phyloP scores from a whole-genome alignment of 2,329 filamentous ascomycete genomes.

The Aspergillus brunneoviolaceus region DNA sequence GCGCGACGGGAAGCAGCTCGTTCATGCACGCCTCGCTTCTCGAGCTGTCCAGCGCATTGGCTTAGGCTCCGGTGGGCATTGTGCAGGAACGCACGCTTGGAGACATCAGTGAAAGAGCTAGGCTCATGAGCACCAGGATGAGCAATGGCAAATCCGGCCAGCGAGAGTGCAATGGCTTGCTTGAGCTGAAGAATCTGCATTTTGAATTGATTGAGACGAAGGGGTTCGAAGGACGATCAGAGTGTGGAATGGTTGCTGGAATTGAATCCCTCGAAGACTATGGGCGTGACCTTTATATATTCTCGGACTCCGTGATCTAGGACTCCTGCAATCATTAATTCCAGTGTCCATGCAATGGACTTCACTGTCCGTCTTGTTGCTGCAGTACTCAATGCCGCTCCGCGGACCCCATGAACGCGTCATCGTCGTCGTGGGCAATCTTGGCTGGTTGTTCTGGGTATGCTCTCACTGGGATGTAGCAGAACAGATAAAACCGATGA shows the following conservation, averaged over 20 bases:
- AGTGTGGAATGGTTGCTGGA: neutral
- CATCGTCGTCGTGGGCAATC: conserved; percentile 4
- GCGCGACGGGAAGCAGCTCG: neutral
- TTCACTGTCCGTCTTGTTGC: neutral
- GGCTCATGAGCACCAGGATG: conserved; percentile 23
- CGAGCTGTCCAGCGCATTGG: conserved; percentile 11
- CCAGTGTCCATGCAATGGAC: neutral
- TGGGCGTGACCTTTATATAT: neutral
- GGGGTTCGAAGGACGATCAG: neutral
- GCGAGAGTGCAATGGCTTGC: conserved; percentile 11
- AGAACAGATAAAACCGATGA: neutral
- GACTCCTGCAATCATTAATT: neutral
- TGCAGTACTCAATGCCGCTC: neutral
- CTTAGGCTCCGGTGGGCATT: conserved; percentile 1
- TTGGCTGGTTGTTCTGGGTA: neutral
- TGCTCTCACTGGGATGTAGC: neutral
- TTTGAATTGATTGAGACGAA: neutral
- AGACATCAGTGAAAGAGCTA: conserved; percentile 11
- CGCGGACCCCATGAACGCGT: neutral
- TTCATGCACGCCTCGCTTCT: conserved; percentile 5
- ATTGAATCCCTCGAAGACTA: neutral
- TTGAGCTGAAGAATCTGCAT: conserved; percentile 12
- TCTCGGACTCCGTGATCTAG: neutral
- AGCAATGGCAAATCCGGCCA: conserved; percentile 17
- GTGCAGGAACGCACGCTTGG: conserved; percentile 12